Percentiles rank a stretch among this genome's conserved stretches.
These are phyloP conservation scores for Backusella australiensis DNA, from an alignment of 192 early-diverging fungal genomes.

Conservation along the genomic window DNA sequence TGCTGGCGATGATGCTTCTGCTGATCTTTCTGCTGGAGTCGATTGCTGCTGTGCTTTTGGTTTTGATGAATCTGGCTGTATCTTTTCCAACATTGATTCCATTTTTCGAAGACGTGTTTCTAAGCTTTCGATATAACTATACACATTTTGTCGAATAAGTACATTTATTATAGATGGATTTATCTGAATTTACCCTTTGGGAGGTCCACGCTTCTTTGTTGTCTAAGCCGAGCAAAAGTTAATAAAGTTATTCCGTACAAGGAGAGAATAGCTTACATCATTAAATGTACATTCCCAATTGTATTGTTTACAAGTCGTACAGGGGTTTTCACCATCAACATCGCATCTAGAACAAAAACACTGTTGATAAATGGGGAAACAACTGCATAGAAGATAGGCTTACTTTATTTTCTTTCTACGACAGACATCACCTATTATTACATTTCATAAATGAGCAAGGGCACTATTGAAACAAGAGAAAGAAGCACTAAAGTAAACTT, in stretches of 20 bases:
- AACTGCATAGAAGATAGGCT: neutral
- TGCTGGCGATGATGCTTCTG: neutral
- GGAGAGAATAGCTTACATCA: constrained; percentile 15
- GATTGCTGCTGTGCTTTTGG: neutral
- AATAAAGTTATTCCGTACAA: too few relatives aligned
- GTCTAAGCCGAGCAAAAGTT: neutral
- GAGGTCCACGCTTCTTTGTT: constrained; percentile 25
- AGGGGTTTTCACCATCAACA: constrained; percentile 13
- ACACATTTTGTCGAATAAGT: too few relatives aligned
- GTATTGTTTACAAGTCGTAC: constrained; percentile 26
- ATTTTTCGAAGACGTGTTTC: constrained; percentile 20
- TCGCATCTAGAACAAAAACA: constrained; percentile 20
- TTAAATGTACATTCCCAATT: constrained; percentile 32
- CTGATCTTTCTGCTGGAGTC: neutral
- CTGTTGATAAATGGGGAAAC: neutral
- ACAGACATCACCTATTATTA: constrained; percentile 26
- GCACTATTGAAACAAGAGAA: neutral
- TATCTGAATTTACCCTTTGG: constrained; percentile 22
- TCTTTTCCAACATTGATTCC: constrained; percentile 20
- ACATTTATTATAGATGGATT: too few relatives aligned
- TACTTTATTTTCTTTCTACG: constrained; percentile 34
- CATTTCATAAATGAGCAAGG: neutral
- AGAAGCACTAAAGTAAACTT: neutral
- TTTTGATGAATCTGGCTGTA: neutral
- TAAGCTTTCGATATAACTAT: constrained; percentile 27